Evolutionary conservation across 345 rosid species (phyloP), one percentile per base, ranked within the genome.

Genomic region (Boechera retrofracta): DNA sequence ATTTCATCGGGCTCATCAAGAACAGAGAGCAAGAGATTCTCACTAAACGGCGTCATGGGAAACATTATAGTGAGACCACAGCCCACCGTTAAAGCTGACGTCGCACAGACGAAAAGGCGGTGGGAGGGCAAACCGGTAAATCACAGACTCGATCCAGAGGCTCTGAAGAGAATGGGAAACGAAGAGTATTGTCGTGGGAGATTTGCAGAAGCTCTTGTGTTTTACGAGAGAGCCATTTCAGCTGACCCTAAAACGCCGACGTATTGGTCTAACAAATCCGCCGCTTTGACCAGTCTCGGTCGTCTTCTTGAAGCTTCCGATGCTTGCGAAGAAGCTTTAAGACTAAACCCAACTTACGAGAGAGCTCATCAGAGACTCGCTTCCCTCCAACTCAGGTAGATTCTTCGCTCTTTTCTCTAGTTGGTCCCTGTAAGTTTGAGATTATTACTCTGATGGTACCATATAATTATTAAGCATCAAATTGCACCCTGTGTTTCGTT

Each of bases 211-310:
- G 98, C 98, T 29, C 81, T 94, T 78, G 84, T 67, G 55, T 81
- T 87, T 10, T 94, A 94, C 58, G 94, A 94, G 69, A 79, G 84
- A 52, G 96, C 98, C 5, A 87, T 94, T 66, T 77, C 86, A 44
- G 82, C 87, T 41, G 86, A 91, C 73, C 81, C 91, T 1, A 84
- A 83, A 26, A 90, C 87, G 78, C 87, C 98, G 29, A 83, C 87
- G 8, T 94, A 89, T 77, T 76, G 95, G 69, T 77, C 93, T 75
- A 94, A 94, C 64, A 89, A 81, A 80, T 80, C 96, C 7, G 97
- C 97, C n/a, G 93, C 97, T 71, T 79, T 94, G 89, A 86, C 87
- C 4, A 88, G 92, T 58, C 83, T 92, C 36, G 97, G 95, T 72
- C 89, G 89, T n/a, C 78, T 88, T 39, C 29, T 70, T 24, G 98